Evolutionary conservation across 768 basidiomycete genomes (phyloP).

Genomic region (Tulasnella sp.): DNA sequence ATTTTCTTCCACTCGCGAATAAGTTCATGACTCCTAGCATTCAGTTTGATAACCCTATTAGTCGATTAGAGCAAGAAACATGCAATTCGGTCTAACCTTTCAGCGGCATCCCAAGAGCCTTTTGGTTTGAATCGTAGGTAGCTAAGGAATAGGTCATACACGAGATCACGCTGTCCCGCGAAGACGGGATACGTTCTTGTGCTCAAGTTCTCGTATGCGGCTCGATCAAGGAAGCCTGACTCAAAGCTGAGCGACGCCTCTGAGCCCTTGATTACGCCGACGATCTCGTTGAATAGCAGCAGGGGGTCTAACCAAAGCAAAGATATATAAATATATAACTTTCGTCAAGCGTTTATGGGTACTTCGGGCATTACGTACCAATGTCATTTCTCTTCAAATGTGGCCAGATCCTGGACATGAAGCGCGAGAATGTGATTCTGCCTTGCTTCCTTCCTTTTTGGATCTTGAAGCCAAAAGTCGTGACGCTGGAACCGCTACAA

Average conservation of each 20-base stretch:
- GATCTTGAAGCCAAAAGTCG: background rate
- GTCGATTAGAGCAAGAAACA: background rate
- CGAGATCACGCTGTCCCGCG: conserved; percentile 31
- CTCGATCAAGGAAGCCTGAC: conserved; percentile 32
- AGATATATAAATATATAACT: background rate
- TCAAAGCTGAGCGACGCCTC: conserved; percentile 34
- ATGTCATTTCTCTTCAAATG: conserved; percentile 37
- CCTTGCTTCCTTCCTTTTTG: background rate
- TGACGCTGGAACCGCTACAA: background rate
- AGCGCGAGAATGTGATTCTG: conserved; percentile 35
- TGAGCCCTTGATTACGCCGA: conserved; percentile 55
- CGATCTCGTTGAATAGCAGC: conserved; percentile 8
- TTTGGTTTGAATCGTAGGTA: conserved; percentile 37
- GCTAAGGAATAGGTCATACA: conserved; percentile 43
- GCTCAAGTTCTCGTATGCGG: conserved; percentile 29
- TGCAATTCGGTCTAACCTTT: conserved; percentile 20
- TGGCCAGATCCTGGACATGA: conserved; percentile 45
- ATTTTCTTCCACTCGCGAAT: background rate
- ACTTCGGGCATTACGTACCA: conserved; percentile 42
- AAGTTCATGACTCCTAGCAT: background rate
- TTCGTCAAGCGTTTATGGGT: background rate
- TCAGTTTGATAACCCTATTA: background rate
- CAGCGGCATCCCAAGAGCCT: conserved; percentile 39
- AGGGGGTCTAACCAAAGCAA: background rate
- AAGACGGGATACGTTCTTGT: conserved; percentile 33